phyloP scores from a whole-genome alignment of 805 yeast genomes.

The Scheffersomyces amazonensis region DNA sequence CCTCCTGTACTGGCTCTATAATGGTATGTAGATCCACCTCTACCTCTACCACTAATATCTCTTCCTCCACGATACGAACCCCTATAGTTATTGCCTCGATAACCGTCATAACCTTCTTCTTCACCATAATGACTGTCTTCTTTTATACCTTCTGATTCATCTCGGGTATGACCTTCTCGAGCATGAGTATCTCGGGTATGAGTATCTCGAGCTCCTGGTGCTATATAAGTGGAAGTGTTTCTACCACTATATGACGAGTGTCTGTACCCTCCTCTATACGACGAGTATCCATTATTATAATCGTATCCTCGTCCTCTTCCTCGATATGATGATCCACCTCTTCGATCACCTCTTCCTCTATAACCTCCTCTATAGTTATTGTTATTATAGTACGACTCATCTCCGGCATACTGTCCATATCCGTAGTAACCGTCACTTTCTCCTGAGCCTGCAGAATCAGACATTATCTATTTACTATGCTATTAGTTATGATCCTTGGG shows the following conservation, averaged over 20 bases:
- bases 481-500: too few relatives aligned
- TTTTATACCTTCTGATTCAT: not conserved
- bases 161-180: slow-evolving; percentile 2
- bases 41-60: slow-evolving; percentile 8
- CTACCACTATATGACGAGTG: not conserved
- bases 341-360: slow-evolving; percentile 12
- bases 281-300: not conserved
- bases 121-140: not conserved
- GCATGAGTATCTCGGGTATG: slow-evolving; percentile 1
- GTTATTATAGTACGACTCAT: slow-evolving; percentile 10
- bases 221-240: not conserved
- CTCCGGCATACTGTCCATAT: slow-evolving; percentile 7
- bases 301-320: slow-evolving; percentile 15
- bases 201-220: not conserved
- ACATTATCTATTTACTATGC: not conserved
- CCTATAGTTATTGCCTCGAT: slow-evolving; percentile 1
- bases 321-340: slow-evolving; percentile 18
- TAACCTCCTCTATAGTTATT: slow-evolving; percentile 13
- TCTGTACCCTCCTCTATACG: slow-evolving; percentile 10
- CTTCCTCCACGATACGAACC: slow-evolving; percentile 1
- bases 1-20: not conserved
- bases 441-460: slow-evolving; percentile 1
- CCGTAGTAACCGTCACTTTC: slow-evolving; percentile 6
- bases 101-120: slow-evolving; percentile 3
- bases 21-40: slow-evolving; percentile 4